Base-by-base conservation (phyloP, 768 basidiomycete species). In the Psilocybe cyanescens region DNA sequence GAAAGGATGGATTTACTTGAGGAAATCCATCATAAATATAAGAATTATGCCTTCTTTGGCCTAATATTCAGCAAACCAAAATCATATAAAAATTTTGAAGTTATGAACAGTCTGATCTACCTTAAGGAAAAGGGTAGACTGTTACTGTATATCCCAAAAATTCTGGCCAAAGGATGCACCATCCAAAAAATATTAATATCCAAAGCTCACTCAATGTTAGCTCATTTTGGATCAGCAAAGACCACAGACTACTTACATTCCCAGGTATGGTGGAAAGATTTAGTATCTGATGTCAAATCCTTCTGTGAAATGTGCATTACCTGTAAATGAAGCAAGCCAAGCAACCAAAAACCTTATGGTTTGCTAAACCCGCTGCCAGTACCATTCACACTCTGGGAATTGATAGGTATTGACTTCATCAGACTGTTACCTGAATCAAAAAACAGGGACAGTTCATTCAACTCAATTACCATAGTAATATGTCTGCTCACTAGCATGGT, bases 261-360 rank as follows among this genome's bases (percentile, higher is more conserved):
- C 28, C n/a, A 44, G 7, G 54, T 55, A 12, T 55, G 54, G 54
- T 55, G 54, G 41, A 55, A 55, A 44, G 54, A 55, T 17, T 44
- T 55, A n/a, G 54, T 55, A n/a, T 29, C 39, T 6, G 54, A 55
- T 16, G 19, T 17, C 14, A 56, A 56, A 41, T 17, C 54, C 3
- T 56, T 30, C 41, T 56, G 55, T 11, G 55, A 56, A 11, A 29
- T 24, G 19, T 56, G 55, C 24, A 29, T 1, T 3, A 17, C 39
- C 3, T 58, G 57, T 37, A 50, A 51, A 4, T 6, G 16, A 24
- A 24, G 17, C 3, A 58, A 58, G n/a, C 57, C 57, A 3, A 58
- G 30, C 41, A 58, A 58, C 12, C 49, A 31, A 14, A 55, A 55
- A 19, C 53, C 53, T 11, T 55, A 55, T 41, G 53, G 53, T 6